Conservation (phyloP, 306 rosid genomes). For the Vigna mungo region DNA sequence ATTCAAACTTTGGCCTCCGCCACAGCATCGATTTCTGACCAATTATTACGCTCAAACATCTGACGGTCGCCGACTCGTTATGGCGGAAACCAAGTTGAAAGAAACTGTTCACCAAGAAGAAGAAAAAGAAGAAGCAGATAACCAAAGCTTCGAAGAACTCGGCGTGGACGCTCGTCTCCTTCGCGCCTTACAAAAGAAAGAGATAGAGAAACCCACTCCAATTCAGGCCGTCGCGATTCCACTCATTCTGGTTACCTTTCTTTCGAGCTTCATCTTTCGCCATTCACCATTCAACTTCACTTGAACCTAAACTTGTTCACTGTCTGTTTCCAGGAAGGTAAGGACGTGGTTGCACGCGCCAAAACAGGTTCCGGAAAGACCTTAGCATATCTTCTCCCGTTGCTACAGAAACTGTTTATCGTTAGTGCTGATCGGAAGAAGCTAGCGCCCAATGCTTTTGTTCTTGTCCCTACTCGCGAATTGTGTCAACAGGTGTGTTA, state of each 20-base stretch:
- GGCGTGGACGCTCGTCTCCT: constrained; percentile 74
- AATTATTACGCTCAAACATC: neutral
- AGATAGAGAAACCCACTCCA: constrained; percentile 74
- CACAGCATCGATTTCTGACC: neutral
- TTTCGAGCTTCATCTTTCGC: neutral
- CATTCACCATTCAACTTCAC: neutral
- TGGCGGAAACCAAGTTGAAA: constrained; percentile 43
- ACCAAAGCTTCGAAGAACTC: constrained; percentile 66
- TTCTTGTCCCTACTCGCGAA: constrained; percentile 86
- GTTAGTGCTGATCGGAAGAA: constrained; percentile 57
- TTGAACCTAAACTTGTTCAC: constrained; percentile 4
- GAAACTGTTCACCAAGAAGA: constrained; percentile 37
- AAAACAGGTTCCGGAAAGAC: constrained; percentile 98
- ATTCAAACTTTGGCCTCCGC: constrained; percentile 8
- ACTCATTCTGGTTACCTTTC: constrained; percentile 54
- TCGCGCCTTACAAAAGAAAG: constrained; percentile 65
- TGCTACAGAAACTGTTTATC: constrained; percentile 85
- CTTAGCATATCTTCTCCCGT: constrained; percentile 84
- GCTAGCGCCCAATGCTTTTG: constrained; percentile 77
- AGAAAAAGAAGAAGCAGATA: constrained; percentile 39
- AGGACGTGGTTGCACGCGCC: constrained; percentile 94
- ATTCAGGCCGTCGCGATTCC: constrained; percentile 87
- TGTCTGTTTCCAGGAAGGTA: constrained; percentile 73
- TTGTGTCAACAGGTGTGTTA: constrained; percentile 75
- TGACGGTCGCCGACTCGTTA: neutral